Conservation (phyloP, 202 grass and related monocot species). For the Saccharum hybrid region DNA sequence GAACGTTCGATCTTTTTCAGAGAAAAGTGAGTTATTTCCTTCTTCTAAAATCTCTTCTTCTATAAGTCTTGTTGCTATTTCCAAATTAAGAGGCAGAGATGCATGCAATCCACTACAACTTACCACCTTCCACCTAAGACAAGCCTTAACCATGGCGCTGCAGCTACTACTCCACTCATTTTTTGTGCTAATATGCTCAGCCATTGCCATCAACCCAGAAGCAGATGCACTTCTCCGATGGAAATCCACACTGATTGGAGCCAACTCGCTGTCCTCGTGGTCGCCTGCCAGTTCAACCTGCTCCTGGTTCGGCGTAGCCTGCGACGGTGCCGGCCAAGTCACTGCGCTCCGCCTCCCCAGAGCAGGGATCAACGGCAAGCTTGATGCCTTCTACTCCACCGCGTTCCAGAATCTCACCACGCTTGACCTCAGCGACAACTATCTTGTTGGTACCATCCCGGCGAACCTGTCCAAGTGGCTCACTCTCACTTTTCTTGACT, state of each 20-base stretch:
- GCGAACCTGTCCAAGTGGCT: background rate
- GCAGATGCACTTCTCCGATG: background rate
- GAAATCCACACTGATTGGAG: background rate
- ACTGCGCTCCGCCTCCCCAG: background rate
- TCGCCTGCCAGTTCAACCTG: conserved; percentile 30
- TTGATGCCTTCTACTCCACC: conserved; percentile 43
- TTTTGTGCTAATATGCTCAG: background rate
- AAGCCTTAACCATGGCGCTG: background rate
- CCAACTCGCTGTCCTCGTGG: conserved; percentile 47
- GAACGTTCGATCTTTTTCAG: background rate
- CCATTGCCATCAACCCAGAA: background rate
- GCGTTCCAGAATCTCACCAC: conserved; percentile 23
- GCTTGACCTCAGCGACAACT: conserved; percentile 38
- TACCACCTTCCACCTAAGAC: background rate
- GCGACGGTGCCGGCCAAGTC: conserved; percentile 8
- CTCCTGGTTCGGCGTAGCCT: conserved; percentile 46
- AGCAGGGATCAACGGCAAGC: conserved; percentile 18
- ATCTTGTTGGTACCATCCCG: background rate
- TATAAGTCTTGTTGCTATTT: background rate
- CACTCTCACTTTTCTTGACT: background rate
- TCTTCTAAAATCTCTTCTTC: background rate
- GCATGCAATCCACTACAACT: background rate
- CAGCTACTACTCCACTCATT: background rate
- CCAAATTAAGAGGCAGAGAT: background rate
- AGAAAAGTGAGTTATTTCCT: background rate